phyloP scores from a whole-genome alignment of 129 eudicot genomes.

The Glebionis coronaria region DNA sequence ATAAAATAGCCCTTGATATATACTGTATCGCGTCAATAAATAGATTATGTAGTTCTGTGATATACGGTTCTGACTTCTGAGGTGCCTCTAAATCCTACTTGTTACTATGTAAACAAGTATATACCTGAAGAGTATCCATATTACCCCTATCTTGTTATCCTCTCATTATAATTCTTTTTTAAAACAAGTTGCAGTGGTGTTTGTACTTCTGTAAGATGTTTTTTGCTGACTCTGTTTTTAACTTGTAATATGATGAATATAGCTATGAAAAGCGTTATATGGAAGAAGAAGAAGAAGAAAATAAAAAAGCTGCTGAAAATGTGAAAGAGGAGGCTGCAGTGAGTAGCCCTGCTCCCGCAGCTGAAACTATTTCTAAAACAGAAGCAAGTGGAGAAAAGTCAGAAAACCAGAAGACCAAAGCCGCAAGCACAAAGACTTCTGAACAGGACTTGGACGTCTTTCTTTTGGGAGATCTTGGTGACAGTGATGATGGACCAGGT shows the following conservation, averaged over 20 bases:
- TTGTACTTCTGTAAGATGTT: background rate
- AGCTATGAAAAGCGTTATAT: constrained; percentile 79
- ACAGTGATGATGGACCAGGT: constrained; percentile 97
- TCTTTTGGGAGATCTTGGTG: constrained; percentile 92
- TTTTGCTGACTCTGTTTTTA: background rate
- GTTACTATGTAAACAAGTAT: too few relatives aligned
- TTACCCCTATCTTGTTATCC: background rate
- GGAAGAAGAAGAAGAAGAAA: constrained; percentile 63
- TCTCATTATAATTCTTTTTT: constrained; percentile 5
- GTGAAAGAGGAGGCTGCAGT: constrained; percentile 42
- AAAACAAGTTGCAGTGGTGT: background rate
- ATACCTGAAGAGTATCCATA: too few relatives aligned
- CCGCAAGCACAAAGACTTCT: constrained; percentile 45
- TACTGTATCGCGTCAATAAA: too few relatives aligned
- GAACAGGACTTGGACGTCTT: constrained; percentile 96
- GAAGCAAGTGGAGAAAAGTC: constrained; percentile 28
- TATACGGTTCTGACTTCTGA: too few relatives aligned
- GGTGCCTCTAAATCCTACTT: too few relatives aligned
- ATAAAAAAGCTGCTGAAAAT: constrained; percentile 47
- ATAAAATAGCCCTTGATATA: too few relatives aligned
- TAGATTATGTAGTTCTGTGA: too few relatives aligned
- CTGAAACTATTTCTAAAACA: constrained; percentile 39
- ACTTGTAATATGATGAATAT: constrained; percentile 24
- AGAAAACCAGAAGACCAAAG: constrained; percentile 41
- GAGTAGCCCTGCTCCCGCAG: constrained; percentile 30